Evolutionary conservation across 2,329 filamentous ascomycete species (phyloP).

Genomic region (Atkinsonella texensis): DNA sequence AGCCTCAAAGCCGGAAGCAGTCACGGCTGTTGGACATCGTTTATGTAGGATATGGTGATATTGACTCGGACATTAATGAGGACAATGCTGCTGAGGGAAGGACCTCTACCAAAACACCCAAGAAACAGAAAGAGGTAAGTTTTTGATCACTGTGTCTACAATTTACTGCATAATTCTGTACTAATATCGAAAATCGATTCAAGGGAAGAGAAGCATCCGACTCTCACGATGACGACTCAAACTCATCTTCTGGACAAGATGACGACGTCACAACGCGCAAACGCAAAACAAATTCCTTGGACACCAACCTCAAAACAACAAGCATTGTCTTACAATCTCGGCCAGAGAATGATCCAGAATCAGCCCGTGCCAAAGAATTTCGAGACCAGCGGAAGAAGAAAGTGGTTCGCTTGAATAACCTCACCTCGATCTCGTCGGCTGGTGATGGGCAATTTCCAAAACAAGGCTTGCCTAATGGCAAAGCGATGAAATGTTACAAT

Average conservation of each 20-base stretch:
- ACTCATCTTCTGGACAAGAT: conserved; percentile 10
- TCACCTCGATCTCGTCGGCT: conserved; percentile 47
- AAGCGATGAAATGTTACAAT: conserved; percentile 38
- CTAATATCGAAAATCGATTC: neutral
- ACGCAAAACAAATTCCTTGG: conserved; percentile 17
- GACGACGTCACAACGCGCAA: conserved; percentile 12
- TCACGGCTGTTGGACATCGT: conserved; percentile 42
- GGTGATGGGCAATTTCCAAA: conserved; percentile 13
- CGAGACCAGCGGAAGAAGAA: conserved; percentile 51
- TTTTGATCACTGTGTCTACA: too few relatives aligned
- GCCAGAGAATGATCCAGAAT: conserved; percentile 16
- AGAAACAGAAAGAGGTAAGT: conserved; percentile 17
- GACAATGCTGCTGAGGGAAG: conserved; percentile 21
- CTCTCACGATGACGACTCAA: conserved; percentile 13
- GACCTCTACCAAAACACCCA: conserved; percentile 22
- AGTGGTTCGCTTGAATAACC: conserved; percentile 51
- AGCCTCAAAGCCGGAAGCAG: conserved; percentile 15
- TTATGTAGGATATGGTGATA: conserved; percentile 41
- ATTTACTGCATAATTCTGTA: too few relatives aligned
- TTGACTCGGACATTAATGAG: conserved; percentile 30
- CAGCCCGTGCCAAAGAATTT: conserved; percentile 31
- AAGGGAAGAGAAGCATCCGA: conserved; percentile 10
- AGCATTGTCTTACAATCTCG: conserved; percentile 19
- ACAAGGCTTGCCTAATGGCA: conserved; percentile 11
- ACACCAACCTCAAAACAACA: conserved; percentile 11